phyloP scores from a whole-genome alignment of 2,329 filamentous ascomycete species.

The Myrmaecium sp. region DNA sequence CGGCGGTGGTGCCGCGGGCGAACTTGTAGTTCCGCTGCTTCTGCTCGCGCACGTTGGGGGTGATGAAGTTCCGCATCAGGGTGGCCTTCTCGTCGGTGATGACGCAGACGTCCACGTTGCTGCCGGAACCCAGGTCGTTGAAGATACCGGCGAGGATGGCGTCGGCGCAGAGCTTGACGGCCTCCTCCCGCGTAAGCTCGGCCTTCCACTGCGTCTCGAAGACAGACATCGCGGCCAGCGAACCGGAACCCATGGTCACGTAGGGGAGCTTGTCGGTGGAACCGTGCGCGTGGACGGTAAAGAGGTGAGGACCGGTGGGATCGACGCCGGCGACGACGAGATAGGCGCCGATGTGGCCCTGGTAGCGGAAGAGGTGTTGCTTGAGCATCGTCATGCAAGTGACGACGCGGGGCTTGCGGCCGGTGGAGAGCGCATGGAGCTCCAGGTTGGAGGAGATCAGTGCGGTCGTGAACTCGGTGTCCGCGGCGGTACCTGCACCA shows the following conservation, averaged over 20 bases:
- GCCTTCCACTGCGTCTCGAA: constrained; percentile 95
- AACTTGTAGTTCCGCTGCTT: constrained; percentile 94
- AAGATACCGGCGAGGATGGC: constrained; percentile 95
- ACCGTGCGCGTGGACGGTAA: constrained; percentile 96
- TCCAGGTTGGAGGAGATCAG: constrained; percentile 98
- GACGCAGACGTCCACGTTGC: constrained; percentile 91
- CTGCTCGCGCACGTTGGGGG: constrained; percentile 73
- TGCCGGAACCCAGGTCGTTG: constrained; percentile 93
- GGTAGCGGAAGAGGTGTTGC: constrained; percentile 97
- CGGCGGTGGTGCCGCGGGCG: constrained; percentile 78
- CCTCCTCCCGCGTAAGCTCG: constrained; percentile 57
- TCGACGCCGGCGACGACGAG: constrained; percentile 94
- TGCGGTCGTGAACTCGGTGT: constrained; percentile 97
- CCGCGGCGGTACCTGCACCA: constrained; percentile 89
- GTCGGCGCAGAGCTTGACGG: constrained; percentile 66
- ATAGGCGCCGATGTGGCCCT: constrained; percentile 95
- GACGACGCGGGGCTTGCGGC: constrained; percentile 89
- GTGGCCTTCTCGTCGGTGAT: constrained; percentile 94
- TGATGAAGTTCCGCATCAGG: constrained; percentile 81
- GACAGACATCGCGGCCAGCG: constrained; percentile 89
- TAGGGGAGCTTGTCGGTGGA: constrained; percentile 98
- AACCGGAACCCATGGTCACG: constrained; percentile 96
- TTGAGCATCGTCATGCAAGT: constrained; percentile 99
- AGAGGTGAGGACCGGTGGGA: constrained; percentile 85
- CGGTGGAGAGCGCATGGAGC: constrained; percentile 88